Percentiles rank a stretch among this genome's conserved stretches.
These are phyloP conservation scores for Drechslerella coelobrocha DNA, from an alignment of 2,329 filamentous ascomycete genomes.

Conservation along the genomic window DNA sequence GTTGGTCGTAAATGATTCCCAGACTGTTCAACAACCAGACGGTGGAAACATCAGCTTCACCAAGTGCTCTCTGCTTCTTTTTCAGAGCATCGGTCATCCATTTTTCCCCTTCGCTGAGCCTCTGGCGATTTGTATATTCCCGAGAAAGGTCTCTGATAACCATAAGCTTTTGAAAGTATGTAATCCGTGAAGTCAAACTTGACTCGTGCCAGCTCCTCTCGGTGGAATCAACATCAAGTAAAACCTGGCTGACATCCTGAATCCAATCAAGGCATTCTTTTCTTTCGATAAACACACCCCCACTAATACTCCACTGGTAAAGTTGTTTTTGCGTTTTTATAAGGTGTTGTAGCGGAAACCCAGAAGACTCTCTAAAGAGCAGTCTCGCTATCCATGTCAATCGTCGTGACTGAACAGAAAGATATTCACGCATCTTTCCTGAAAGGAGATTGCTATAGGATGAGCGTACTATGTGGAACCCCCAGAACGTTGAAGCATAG, in stretches of 20 bases:
- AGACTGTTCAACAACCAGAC: slow-evolving; percentile 50
- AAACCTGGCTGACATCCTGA: slow-evolving; percentile 18
- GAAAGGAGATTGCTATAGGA: slow-evolving; percentile 14
- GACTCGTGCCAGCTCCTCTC: background rate
- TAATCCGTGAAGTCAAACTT: slow-evolving; percentile 7
- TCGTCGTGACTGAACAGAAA: slow-evolving; percentile 19
- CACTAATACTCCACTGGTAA: slow-evolving; percentile 19
- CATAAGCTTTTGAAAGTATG: slow-evolving; percentile 51
- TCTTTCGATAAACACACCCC: background rate
- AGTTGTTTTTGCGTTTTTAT: slow-evolving; percentile 37
- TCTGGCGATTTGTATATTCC: slow-evolving; percentile 37
- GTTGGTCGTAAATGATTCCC: slow-evolving; percentile 51
- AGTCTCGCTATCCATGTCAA: slow-evolving; percentile 27
- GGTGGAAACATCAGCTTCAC: slow-evolving; percentile 21
- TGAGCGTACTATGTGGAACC: slow-evolving; percentile 20
- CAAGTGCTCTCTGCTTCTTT: slow-evolving; percentile 6
- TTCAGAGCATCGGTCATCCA: slow-evolving; percentile 36
- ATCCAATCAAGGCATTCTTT: slow-evolving; percentile 38
- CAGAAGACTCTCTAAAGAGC: slow-evolving; percentile 32
- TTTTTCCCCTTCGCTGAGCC: slow-evolving; percentile 28
- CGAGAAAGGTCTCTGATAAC: slow-evolving; percentile 49
- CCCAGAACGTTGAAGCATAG: slow-evolving; percentile 33
- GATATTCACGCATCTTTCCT: slow-evolving; percentile 30
- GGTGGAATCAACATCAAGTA: slow-evolving; percentile 30
- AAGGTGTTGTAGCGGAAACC: slow-evolving; percentile 33